Evolutionary conservation across 2,329 filamentous ascomycete genomes (phyloP), one percentile per base, ranked within the genome.

Genomic region (Ophiosphaerella korrae): DNA sequence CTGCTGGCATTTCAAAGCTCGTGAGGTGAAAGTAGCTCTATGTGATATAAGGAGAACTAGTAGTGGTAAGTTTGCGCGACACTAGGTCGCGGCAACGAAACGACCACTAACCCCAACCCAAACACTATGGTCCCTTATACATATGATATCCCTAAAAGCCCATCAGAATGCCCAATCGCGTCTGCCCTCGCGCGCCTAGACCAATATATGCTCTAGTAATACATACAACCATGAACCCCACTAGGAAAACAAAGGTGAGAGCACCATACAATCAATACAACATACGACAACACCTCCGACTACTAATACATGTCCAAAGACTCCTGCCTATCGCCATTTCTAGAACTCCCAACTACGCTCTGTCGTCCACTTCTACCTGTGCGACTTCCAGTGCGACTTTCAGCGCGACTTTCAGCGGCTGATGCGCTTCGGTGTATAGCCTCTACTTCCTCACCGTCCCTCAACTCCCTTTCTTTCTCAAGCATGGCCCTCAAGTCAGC

Each of bases 401-500:
- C 56, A 39, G 54, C 53, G n/a, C 60, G 62, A 24, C 59, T 64
- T 24, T 57, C 56, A 39, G 54, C 53, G 2, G 57, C 58, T 41
- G 62, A 54, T 18, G 52, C 53, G 43, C 50, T 59, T 21, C 58
- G 53, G 35, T 59, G 50, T n/a, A 60, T 37, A 42, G 52, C 58
- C 2, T 54, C 45, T 23, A 34, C 7, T 14, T 26, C 56, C 13
- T 68, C 65, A 14, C 63, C 63, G 1, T 53, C 67, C 12, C 57
- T 56, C 21, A 61, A 56, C 26, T 72, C 71, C 37, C 78, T 75
- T 65, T 85, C 84, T 52, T 82, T 72, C 64, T 86, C 86, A 50
- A 92, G 75, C 74, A 86, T 82, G 13, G 82, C 80, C 50, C 84
- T 79, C 53, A 94, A 74, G 58, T 89, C 85, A 59, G 87, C 83